phyloP scores from a whole-genome alignment of 345 rosid species.

The Trapa incisa region DNA sequence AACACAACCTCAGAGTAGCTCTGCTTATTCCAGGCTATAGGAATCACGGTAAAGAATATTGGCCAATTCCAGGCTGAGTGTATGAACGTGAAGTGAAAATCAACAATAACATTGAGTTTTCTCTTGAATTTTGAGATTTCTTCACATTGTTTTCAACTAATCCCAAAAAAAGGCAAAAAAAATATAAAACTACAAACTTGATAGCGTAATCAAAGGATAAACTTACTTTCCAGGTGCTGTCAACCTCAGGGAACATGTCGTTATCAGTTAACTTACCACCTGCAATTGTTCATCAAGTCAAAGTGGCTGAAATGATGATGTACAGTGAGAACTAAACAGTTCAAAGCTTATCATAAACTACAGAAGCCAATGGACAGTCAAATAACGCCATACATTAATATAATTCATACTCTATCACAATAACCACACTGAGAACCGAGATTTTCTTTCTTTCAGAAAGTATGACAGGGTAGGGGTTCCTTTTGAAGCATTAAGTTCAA shows the following conservation, averaged over 20 bases:
- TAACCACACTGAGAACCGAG: background rate
- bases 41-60: background rate
- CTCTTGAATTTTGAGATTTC: background rate
- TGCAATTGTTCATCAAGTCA: slow-evolving; percentile 9
- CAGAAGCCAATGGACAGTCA: background rate
- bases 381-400: background rate
- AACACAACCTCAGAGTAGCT: background rate
- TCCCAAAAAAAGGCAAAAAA: background rate
- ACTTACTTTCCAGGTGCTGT: slow-evolving; percentile 90
- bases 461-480: background rate
- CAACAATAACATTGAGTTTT: background rate
- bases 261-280: slow-evolving; percentile 55
- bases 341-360: background rate
- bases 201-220: slow-evolving; percentile 11
- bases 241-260: slow-evolving; percentile 87
- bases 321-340: background rate
- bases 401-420: background rate
- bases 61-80: background rate
- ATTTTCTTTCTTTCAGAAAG: background rate
- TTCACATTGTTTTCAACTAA: background rate
- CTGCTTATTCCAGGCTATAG: background rate
- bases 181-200: background rate
- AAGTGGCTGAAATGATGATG: background rate
- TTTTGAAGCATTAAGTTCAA: background rate
- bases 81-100: background rate